Conservation (phyloP, 768 basidiomycete species). For the Dioszegia aurantiaca region DNA sequence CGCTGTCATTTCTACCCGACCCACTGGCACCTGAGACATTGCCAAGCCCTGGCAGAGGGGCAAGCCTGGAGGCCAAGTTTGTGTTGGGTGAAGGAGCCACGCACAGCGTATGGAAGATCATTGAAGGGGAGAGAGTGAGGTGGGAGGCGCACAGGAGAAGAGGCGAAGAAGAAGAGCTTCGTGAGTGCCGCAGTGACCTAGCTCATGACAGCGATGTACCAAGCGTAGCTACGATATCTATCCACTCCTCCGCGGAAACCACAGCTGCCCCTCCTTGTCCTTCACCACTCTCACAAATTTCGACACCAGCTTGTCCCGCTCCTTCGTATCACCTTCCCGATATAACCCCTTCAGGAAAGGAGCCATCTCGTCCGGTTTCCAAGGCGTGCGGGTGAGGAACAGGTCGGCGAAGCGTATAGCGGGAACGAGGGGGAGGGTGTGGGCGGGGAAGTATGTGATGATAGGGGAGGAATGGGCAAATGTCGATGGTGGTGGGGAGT, state of each 20-base stretch:
- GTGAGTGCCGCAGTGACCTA: constrained; percentile 20
- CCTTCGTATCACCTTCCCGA: constrained; percentile 66
- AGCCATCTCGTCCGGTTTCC: constrained; percentile 69
- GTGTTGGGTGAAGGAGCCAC: constrained; percentile 40
- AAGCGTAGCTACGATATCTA: constrained; percentile 9
- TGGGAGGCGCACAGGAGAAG: constrained; percentile 18
- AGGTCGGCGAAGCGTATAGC: constrained; percentile 79
- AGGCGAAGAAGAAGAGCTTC: constrained; percentile 33
- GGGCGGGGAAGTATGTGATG: constrained; percentile 72
- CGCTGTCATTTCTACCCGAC: constrained; percentile 33
- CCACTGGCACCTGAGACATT: constrained; percentile 12
- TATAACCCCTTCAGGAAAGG: constrained; percentile 81
- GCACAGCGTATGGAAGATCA: constrained; percentile 41
- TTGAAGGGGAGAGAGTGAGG: constrained; percentile 37
- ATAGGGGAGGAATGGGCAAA: constrained; percentile 50
- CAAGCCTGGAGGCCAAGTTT: constrained; percentile 33
- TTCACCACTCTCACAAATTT: constrained; percentile 80
- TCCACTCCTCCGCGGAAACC: constrained; percentile 53
- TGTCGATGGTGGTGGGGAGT: constrained; percentile 49
- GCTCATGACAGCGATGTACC: constrained; percentile 5
- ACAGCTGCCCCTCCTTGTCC: constrained; percentile 60
- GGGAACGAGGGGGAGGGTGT: constrained; percentile 71
- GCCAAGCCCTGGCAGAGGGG: constrained; percentile 35
- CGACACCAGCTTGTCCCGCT: constrained; percentile 78
- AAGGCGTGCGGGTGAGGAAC: constrained; percentile 60